phyloP scores from a whole-genome alignment of 2,329 filamentous ascomycete genomes.

The Coniochaeta ligniaria region DNA sequence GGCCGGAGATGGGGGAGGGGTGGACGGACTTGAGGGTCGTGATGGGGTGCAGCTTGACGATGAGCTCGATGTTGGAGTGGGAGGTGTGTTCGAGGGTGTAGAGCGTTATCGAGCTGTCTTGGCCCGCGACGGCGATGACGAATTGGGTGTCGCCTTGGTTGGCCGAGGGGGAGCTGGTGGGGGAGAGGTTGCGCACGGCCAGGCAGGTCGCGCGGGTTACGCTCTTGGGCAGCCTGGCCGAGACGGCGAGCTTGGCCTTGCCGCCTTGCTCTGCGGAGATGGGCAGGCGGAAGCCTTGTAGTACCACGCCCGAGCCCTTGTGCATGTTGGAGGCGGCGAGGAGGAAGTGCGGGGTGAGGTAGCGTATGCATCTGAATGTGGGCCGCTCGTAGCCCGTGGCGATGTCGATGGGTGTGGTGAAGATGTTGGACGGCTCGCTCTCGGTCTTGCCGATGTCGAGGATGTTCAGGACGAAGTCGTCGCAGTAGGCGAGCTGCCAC shows the following conservation, averaged over 20 bases:
- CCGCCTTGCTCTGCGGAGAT: slow-evolving; percentile 9
- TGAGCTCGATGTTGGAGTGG: slow-evolving; percentile 36
- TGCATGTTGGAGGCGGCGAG: slow-evolving; percentile 53
- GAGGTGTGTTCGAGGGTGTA: slow-evolving; percentile 67
- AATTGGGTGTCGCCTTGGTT: slow-evolving; percentile 63
- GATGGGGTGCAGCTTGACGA: slow-evolving; percentile 45
- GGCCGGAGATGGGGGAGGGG: slow-evolving; percentile 48
- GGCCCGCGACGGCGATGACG: slow-evolving; percentile 71
- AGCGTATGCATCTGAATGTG: slow-evolving; percentile 51
- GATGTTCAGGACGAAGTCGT: slow-evolving; percentile 66
- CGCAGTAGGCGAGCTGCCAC: slow-evolving; percentile 73
- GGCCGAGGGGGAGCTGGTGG: slow-evolving; percentile 41
- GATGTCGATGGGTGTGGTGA: slow-evolving; percentile 43
- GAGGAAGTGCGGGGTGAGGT: slow-evolving; percentile 49
- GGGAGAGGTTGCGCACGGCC: slow-evolving; percentile 64
- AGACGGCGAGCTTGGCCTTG: slow-evolving; percentile 31
- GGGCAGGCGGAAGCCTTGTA: slow-evolving; percentile 51
- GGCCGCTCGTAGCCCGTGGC: slow-evolving; percentile 33
- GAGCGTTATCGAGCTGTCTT: slow-evolving; percentile 71
- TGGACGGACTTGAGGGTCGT: slow-evolving; percentile 48
- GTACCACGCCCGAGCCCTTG: slow-evolving; percentile 46
- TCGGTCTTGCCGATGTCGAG: slow-evolving; percentile 47
- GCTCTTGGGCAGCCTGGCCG: slow-evolving; percentile 52
- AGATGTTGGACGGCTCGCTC: slow-evolving; percentile 45
- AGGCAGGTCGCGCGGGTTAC: slow-evolving; percentile 72